Evolutionary conservation across 305 asterid genomes (phyloP).

Genomic region (Solanum hybrid): DNA sequence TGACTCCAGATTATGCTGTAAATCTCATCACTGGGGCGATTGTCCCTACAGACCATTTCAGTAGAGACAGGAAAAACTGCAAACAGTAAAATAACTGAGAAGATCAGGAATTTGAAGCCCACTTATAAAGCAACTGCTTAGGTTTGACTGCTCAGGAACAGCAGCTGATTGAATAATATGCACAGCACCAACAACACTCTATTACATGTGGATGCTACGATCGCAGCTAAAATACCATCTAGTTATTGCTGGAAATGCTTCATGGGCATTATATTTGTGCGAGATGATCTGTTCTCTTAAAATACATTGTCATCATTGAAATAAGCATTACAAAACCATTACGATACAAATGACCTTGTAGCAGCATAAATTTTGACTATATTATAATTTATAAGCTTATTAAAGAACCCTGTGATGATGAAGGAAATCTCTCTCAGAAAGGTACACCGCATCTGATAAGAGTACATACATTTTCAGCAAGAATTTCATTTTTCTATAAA

Average conservation of each 20-base stretch:
- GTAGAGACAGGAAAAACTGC: slow-evolving; percentile 24
- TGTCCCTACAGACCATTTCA: slow-evolving; percentile 30
- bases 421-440: neutral
- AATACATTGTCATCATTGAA: neutral
- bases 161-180: neutral
- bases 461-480: neutral
- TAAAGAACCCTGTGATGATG: neutral
- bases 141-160: neutral
- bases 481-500: neutral
- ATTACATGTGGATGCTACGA: neutral
- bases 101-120: neutral
- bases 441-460: neutral
- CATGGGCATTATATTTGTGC: neutral
- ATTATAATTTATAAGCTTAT: neutral
- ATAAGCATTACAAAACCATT: neutral
- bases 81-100: slow-evolving; percentile 5
- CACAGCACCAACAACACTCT: neutral
- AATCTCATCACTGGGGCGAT: slow-evolving; percentile 25
- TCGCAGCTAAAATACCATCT: neutral
- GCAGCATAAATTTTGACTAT: neutral
- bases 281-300: neutral
- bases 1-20: slow-evolving; percentile 30
- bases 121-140: neutral
- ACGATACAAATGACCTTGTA: neutral
- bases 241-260: neutral